A percentile compares a stretch with the other conserved stretches of the same genome.
Evolutionary conservation across 306 rosid genomes (phyloP).

Genomic region (Begonia masoniana): DNA sequence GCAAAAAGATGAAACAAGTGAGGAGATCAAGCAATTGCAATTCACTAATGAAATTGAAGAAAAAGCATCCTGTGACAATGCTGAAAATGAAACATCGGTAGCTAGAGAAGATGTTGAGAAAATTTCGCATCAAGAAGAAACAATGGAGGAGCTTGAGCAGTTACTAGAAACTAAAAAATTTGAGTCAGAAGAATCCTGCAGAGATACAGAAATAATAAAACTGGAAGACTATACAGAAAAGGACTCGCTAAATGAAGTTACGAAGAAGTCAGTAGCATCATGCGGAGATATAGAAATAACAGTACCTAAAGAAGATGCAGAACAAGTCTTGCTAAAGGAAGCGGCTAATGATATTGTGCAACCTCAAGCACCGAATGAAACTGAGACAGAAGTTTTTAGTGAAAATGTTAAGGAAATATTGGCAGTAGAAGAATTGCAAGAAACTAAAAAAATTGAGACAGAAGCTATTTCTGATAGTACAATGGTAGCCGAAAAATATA

Average conservation of each 20-base stretch:
- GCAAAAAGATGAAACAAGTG: constrained; percentile 13
- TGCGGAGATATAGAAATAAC: neutral
- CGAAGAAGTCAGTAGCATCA: too few species aligned
- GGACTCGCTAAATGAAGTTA: too few species aligned
- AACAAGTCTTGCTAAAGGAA: neutral
- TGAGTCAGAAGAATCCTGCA: neutral
- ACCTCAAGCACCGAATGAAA: neutral
- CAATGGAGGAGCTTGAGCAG: constrained; percentile 11
- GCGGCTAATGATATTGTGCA: neutral
- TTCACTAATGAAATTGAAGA: constrained; percentile 6
- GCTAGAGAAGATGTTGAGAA: neutral
- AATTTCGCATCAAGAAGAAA: constrained; percentile 10
- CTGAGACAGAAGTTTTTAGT: neutral
- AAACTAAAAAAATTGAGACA: constrained; percentile 5
- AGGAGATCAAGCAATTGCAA: constrained; percentile 9
- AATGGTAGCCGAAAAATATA: constrained; percentile 9
- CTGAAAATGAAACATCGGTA: neutral
- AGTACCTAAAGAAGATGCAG: neutral
- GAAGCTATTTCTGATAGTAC: constrained; percentile 5
- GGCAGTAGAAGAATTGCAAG: neutral
- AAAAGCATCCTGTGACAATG: constrained; percentile 11
- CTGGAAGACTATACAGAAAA: neutral
- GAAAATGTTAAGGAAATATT: neutral
- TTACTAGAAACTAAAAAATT: neutral
- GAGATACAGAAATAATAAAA: neutral